phyloP scores from a whole-genome alignment of 1,139 yeast species.

The Magnusiomyces fungicola region DNA sequence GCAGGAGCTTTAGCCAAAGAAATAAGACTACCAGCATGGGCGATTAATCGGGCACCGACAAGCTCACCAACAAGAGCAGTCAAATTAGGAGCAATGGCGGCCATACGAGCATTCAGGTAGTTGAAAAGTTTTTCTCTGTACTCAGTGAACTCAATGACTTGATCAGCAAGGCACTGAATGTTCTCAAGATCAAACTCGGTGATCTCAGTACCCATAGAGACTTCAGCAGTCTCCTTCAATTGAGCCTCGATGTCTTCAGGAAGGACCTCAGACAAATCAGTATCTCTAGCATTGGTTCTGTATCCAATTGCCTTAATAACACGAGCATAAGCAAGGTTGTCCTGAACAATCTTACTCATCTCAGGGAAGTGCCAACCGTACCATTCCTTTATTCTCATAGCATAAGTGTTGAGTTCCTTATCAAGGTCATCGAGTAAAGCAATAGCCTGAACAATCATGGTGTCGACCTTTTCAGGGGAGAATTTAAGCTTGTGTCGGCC shows the following conservation, averaged over 20 bases:
- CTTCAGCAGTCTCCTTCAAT: constrained; percentile 75
- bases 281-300: constrained; percentile 88
- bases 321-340: constrained; percentile 61
- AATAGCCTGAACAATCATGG: constrained; percentile 98
- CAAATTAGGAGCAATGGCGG: constrained; percentile 95
- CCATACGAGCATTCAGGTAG: constrained; percentile 91
- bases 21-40: constrained; percentile 97
- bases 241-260: constrained; percentile 63
- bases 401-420: constrained; percentile 93
- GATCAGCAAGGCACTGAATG: constrained; percentile 84
- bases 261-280: constrained; percentile 82
- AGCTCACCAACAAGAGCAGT: constrained; percentile 96
- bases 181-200: constrained; percentile 90
- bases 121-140: constrained; percentile 84
- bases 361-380: constrained; percentile 99
- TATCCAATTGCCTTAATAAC: constrained; percentile 90
- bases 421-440: constrained; percentile 94
- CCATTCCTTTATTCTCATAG: constrained; percentile 99
- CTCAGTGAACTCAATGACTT: constrained; percentile 88
- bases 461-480: constrained; percentile 96
- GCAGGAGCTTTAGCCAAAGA: constrained; percentile 97
- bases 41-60: constrained; percentile 95
- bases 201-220: constrained; percentile 98
- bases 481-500: constrained; percentile 97
- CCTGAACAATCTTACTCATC: constrained; percentile 90